Percentiles rank a stretch among this genome's conserved stretches.
Evolutionary conservation across 495 filamentous ascomycete genomes (phyloP).

Genomic region (Neurospora sp.): DNA sequence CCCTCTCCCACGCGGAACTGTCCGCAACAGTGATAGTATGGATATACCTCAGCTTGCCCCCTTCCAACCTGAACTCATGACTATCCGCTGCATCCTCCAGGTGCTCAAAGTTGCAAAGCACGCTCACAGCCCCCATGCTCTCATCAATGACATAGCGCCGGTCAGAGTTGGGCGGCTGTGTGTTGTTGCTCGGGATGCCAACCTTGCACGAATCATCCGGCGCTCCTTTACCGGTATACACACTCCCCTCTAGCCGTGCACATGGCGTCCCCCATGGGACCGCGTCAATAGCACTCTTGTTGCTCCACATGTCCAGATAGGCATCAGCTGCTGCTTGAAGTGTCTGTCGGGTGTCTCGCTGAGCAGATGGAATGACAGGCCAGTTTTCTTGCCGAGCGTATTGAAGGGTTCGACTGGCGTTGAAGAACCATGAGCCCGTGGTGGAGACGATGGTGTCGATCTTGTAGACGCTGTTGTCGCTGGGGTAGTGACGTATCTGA

Average conservation of each 20-base stretch:
- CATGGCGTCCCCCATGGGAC: slow-evolving; percentile 36
- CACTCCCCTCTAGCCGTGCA: slow-evolving; percentile 26
- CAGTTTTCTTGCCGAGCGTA: slow-evolving; percentile 29
- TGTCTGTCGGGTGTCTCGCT: slow-evolving; percentile 15
- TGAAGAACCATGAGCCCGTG: slow-evolving; percentile 32
- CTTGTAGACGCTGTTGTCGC: slow-evolving; percentile 17
- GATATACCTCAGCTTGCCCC: slow-evolving; percentile 31
- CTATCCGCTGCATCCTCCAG: slow-evolving; percentile 30
- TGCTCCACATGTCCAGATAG: slow-evolving; percentile 33
- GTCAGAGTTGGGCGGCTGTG: slow-evolving; percentile 27
- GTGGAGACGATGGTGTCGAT: slow-evolving; percentile 32
- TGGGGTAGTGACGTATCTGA: slow-evolving; percentile 26
- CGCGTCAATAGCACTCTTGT: slow-evolving; percentile 17
- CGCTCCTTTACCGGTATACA: slow-evolving; percentile 26
- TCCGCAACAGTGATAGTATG: slow-evolving; percentile 30
- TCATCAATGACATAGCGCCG: slow-evolving; percentile 34
- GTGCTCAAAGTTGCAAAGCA: slow-evolving; percentile 34
- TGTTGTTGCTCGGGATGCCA: slow-evolving; percentile 29
- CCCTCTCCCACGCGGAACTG: not conserved
- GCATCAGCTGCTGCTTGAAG: slow-evolving; percentile 30
- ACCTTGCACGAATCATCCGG: slow-evolving; percentile 29
- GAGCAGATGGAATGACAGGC: slow-evolving; percentile 23
- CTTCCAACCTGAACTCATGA: slow-evolving; percentile 34
- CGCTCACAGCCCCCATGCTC: slow-evolving; percentile 24
- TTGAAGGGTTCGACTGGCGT: slow-evolving; percentile 28